phyloP scores from a whole-genome alignment of 148 eudicot genomes.

The Chenopodium suecicum region DNA sequence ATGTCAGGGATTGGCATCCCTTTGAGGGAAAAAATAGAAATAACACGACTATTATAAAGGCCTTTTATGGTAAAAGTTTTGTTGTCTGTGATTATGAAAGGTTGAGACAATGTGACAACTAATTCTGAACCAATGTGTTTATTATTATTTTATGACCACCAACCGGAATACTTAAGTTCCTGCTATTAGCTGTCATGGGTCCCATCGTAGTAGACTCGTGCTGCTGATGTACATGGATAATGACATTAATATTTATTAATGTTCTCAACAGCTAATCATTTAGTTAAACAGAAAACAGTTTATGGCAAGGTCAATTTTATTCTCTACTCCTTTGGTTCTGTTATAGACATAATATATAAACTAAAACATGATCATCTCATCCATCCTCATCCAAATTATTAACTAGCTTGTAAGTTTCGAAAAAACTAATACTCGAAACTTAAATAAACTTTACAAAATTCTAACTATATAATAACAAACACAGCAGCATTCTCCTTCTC shows the following conservation, averaged over 20 bases:
- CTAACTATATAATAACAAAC: neutral
- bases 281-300: constrained; percentile 2
- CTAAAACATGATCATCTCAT: constrained; percentile 1
- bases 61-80: too few relatives aligned
- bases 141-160: constrained; percentile 3
- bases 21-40: too few relatives aligned
- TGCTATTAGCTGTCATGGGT: constrained; percentile 29
- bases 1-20: too few relatives aligned
- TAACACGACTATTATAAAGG: neutral
- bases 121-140: neutral
- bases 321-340: constrained; percentile 4
- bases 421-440: neutral
- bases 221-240: constrained; percentile 21
- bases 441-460: neutral
- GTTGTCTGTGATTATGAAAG: too few relatives aligned
- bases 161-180: constrained; percentile 3
- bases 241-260: constrained; percentile 23
- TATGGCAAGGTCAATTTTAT: constrained; percentile 28
- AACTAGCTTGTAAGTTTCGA: too few relatives aligned
- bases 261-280: constrained; percentile 14
- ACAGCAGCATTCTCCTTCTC: neutral
- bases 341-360: constrained; percentile 18
- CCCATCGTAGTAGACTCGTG: constrained; percentile 17
- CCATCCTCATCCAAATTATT: constrained; percentile 5
- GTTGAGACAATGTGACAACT: neutral